Evolutionary conservation across 1,139 yeast genomes (phyloP).

Genomic region (Trichomonascaceae sp.): DNA sequence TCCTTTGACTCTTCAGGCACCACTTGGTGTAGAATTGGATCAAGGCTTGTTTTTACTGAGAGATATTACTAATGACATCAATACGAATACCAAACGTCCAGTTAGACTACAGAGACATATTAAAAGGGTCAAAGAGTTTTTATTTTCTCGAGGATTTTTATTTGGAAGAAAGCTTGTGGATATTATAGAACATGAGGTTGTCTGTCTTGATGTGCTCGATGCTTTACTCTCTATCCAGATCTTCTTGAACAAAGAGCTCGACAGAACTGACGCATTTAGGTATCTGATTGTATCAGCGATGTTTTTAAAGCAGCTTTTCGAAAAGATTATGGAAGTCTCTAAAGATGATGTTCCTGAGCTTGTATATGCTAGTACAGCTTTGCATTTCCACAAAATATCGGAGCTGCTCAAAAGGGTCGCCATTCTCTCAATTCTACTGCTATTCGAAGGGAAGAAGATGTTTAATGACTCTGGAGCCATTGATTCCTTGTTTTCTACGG

Average conservation of each 20-base stretch:
- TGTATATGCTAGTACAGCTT: neutral
- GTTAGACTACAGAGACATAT: slow-evolving; percentile 1
- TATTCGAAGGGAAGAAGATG: neutral
- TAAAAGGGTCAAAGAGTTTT: neutral
- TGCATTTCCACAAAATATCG: neutral
- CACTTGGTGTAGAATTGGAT: neutral
- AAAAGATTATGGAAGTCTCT: neutral
- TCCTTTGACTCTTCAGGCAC: neutral
- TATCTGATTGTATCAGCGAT: slow-evolving; percentile 1
- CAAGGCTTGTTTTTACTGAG: neutral
- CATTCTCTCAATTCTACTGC: neutral
- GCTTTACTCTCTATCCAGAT: neutral
- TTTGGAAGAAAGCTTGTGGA: neutral
- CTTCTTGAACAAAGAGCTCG: neutral
- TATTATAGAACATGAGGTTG: slow-evolving; percentile 1
- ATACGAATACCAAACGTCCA: neutral
- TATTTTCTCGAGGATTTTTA: neutral
- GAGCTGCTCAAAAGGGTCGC: neutral
- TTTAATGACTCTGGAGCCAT: neutral
- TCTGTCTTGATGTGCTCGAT: slow-evolving; percentile 3
- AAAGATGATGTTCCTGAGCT: neutral
- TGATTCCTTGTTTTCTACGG: neutral
- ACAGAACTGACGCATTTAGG: slow-evolving; percentile 1
- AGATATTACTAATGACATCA: neutral
- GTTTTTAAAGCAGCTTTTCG: neutral